Percentiles rank a stretch among this genome's conserved stretches.
These are phyloP conservation scores for Vanrija sp. DNA, from an alignment of 1,284 basidiomycete species.

Conservation along the genomic window DNA sequence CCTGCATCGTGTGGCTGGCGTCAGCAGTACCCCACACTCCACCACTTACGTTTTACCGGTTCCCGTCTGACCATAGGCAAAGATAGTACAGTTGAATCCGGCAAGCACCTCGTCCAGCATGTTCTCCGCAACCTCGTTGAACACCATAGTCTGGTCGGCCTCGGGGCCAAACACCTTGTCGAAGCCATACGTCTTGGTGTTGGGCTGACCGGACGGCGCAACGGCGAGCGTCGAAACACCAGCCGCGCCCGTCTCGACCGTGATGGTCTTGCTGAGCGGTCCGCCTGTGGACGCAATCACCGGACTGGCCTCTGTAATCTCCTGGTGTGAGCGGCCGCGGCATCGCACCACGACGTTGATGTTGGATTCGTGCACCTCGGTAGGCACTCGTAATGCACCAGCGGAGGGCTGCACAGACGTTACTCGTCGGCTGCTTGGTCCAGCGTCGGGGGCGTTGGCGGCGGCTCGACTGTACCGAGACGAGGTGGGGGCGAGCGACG, in stretches of 20 bases:
- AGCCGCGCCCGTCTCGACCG: conserved; percentile 61
- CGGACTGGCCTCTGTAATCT: conserved; percentile 73
- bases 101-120: conserved; percentile 89
- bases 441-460: too few relatives aligned
- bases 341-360: conserved; percentile 91
- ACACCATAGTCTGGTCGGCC: conserved; percentile 92
- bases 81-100: conserved; percentile 97
- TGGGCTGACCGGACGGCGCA: conserved; percentile 19
- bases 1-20: conserved; percentile 87
- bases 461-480: not conserved
- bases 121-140: conserved; percentile 85
- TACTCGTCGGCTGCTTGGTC: not conserved
- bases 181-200: conserved; percentile 81
- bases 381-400: conserved; percentile 1
- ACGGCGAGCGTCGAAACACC: conserved; percentile 18
- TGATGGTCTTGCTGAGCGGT: conserved; percentile 67
- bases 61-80: conserved; percentile 98
- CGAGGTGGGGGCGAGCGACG: conserved; percentile 10
- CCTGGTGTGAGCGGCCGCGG: conserved; percentile 61
- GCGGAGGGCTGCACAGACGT: not conserved
- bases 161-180: conserved; percentile 94
- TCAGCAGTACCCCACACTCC: not conserved
- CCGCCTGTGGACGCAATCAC: conserved; percentile 73
- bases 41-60: conserved; percentile 92
- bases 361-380: conserved; percentile 52